Conservation (phyloP, 2,329 filamentous ascomycete genomes). For the Paecilomyces sp. region DNA sequence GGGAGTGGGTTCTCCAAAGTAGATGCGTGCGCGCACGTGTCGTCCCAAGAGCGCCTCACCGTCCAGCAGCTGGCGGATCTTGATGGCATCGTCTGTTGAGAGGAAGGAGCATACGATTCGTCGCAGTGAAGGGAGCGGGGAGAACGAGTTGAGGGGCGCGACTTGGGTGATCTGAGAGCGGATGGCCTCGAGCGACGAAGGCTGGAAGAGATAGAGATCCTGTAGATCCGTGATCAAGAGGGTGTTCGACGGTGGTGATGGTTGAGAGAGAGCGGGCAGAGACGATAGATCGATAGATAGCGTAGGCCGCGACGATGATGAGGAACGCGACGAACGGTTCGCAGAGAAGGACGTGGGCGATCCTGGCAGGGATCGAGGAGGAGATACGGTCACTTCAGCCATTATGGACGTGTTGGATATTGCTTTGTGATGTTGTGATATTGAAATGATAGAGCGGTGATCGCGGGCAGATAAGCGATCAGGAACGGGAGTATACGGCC, state of each 20-base stretch:
- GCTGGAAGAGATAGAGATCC: conserved; percentile 40
- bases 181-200: conserved; percentile 35
- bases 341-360: conserved; percentile 17
- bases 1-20: conserved; percentile 49
- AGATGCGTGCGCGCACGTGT: conserved; percentile 34
- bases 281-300: conserved; percentile 41
- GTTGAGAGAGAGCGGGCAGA: conserved; percentile 38
- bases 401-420: conserved; percentile 8
- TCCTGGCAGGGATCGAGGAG: conserved; percentile 15
- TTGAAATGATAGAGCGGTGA: not conserved
- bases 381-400: conserved; percentile 12
- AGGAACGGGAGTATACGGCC: not conserved
- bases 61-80: conserved; percentile 37
- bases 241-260: conserved; percentile 43
- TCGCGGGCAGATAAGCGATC: not conserved
- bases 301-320: conserved; percentile 24
- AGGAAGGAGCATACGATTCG: conserved; percentile 45
- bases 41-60: conserved; percentile 24
- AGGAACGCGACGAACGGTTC: conserved; percentile 15
- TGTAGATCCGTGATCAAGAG: conserved; percentile 44
- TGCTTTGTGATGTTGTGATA: not conserved
- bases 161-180: conserved; percentile 34
- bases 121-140: conserved; percentile 43
- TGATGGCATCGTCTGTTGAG: conserved; percentile 34
- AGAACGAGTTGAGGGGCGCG: conserved; percentile 43